Base-by-base conservation (phyloP, 768 basidiomycete species). In the Suillus variegatus region DNA sequence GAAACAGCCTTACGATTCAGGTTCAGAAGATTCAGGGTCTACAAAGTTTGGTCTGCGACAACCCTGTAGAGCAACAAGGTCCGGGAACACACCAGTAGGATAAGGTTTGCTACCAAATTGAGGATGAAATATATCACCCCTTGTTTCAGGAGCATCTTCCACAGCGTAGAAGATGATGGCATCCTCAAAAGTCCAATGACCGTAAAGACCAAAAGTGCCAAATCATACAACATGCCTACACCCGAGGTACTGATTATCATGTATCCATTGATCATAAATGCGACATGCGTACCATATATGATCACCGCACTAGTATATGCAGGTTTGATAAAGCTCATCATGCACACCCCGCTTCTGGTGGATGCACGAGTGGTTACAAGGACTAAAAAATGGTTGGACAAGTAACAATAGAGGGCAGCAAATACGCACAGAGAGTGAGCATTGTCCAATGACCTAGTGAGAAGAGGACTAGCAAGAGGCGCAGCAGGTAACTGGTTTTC, bases 111-210 rank as follows among this genome's bases (percentile, higher is more conserved):
- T 9, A n/a, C 7, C 3, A 60, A 12, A 60, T 60, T 60, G 25
- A 60, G 2, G 18, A 43, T 0, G 3, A 60, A 43, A 28, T 43
- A 60, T 7, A 43, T 2, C 6, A 60, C 41, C 28, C 58, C 58
- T 60, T 60, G 58, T 43, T 43, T 60, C 41, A 60, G 10, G 10
- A 60, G 58, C 18, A 10, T 32, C 28, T 32, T 60, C 58, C 58
- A 60, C 4, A 60, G 58, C 12, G 41, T 13, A 32, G 58, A 60
- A 43, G 28, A 13, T 18, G 58, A 43, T 43, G 41, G 58, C 18
- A 20, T 43, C 40, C 6, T 60, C 43, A 18, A 43, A 32, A 60
- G 58, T 20, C 58, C 58, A 32, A 43, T 16, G 2, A 60, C 3
- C 12, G 58, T 60, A 2, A 60, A 13, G 18, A 28, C 25, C 28